These are phyloP conservation scores for Metschnikowia vanudenii DNA, from an alignment of 805 yeast genomes.

Conservation along the genomic window DNA sequence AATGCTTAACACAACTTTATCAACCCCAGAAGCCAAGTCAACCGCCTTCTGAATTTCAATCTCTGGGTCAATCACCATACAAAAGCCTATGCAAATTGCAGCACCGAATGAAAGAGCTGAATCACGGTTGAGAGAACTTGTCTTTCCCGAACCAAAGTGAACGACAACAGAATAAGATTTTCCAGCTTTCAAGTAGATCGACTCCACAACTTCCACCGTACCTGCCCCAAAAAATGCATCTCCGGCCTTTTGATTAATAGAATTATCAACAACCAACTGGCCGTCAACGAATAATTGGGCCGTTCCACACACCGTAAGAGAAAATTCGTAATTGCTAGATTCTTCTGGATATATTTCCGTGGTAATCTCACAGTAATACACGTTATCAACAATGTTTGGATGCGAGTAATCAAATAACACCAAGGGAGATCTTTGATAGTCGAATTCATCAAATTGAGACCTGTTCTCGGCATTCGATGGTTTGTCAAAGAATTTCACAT, in stretches of 20 bases:
- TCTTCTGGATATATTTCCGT: conserved; percentile 25
- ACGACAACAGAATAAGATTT: conserved; percentile 6
- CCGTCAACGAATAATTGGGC: conserved; percentile 18
- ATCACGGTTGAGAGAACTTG: conserved; percentile 11
- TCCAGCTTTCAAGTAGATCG: conserved; percentile 12
- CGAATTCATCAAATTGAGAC: conserved; percentile 26
- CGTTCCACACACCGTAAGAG: conserved; percentile 15
- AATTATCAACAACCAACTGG: conserved; percentile 15
- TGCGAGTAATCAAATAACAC: conserved; percentile 21
- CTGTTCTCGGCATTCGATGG: conserved; percentile 23
- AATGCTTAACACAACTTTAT: conserved; percentile 50
- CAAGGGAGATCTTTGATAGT: conserved; percentile 16
- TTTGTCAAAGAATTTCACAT: conserved; percentile 26
- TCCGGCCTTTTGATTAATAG: conserved; percentile 8
- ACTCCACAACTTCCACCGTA: conserved; percentile 12
- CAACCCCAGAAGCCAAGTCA: conserved; percentile 47
- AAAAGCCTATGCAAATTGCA: conserved; percentile 23
- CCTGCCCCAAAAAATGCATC: conserved; percentile 15
- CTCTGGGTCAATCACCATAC: conserved; percentile 23
- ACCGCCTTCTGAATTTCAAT: conserved; percentile 40
- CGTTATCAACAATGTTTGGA: conserved; percentile 1
- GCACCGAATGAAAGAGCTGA: conserved; percentile 30
- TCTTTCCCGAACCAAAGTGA: conserved; percentile 14
- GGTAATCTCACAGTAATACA: conserved; percentile 21
- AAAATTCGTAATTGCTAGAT: conserved; percentile 17